A percentile compares a stretch with the other conserved stretches of the same genome.
Conservation (phyloP, 108 stramenopile genomes). For the Halocafeteria seosinensis region DNA sequence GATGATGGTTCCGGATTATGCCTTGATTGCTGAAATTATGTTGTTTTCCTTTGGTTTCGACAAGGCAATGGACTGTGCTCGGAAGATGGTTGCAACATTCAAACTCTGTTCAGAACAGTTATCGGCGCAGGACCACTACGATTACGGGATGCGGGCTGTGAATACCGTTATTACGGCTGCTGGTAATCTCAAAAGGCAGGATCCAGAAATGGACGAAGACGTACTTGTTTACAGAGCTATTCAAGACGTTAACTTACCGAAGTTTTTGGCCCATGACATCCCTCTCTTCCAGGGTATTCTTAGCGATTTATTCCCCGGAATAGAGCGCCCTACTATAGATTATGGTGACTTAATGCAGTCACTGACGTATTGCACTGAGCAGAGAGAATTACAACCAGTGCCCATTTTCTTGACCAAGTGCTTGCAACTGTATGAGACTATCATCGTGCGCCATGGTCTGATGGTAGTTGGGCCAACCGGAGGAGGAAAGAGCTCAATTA, state of each 20-base stretch:
- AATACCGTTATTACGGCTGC: conserved; percentile 38
- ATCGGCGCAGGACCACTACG: conserved; percentile 47
- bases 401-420: conserved; percentile 33
- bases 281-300: conserved; percentile 50
- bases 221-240: conserved; percentile 27
- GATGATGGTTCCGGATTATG: conserved; percentile 60
- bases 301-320: conserved; percentile 39
- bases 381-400: conserved; percentile 20
- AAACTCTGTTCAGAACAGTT: conserved; percentile 54
- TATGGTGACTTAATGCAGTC: conserved; percentile 30
- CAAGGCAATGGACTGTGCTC: conserved; percentile 6
- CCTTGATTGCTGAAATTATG: conserved; percentile 54
- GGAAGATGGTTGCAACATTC: conserved; percentile 56
- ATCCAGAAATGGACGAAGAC: conserved; percentile 32
- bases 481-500: conserved; percentile 41
- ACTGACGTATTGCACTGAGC: conserved; percentile 28
- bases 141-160: conserved; percentile 54
- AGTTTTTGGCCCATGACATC: conserved; percentile 48
- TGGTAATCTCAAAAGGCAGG: conserved; percentile 32
- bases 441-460: conserved; percentile 51
- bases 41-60: conserved; percentile 40
- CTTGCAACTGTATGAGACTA: conserved; percentile 52
- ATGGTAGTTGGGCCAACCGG: conserved; percentile 51
- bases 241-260: conserved; percentile 49
- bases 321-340: conserved; percentile 38